Conservation (phyloP, 305 asterid genomes). For the Plantago coronopus region DNA sequence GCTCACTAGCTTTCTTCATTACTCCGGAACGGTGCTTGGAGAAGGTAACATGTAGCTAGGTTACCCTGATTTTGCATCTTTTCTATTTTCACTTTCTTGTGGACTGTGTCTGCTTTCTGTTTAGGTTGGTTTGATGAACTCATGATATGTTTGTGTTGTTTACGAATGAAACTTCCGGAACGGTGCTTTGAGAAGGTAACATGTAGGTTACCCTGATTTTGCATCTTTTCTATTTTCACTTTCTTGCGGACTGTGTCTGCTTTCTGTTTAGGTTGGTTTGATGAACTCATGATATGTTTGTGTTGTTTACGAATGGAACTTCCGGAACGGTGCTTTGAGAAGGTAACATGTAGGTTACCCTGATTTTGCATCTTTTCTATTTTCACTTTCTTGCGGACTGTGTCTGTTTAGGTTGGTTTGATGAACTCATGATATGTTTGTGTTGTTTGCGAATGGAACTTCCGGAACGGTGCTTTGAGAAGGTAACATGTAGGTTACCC, state of each 20-base stretch:
- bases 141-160: too few species aligned
- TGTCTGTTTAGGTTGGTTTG: not conserved
- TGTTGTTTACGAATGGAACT: too few species aligned
- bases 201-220: not conserved
- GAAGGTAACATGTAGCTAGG: not conserved
- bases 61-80: not conserved
- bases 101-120: not conserved
- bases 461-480: not conserved
- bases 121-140: not conserved
- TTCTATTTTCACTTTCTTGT: not conserved
- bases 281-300: too few species aligned
- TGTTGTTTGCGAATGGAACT: too few species aligned
- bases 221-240: not conserved
- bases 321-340: not conserved
- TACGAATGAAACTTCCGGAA: too few species aligned
- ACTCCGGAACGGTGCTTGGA: not conserved
- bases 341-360: not conserved
- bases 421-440: too few species aligned
- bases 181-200: not conserved
- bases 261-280: not conserved
- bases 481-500: not conserved
- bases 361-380: not conserved
- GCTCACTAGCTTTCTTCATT: not conserved
- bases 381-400: not conserved
- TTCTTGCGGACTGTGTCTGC: not conserved